phyloP scores from a whole-genome alignment of 106 monocot species.

The Acanthochlamys bracteata region DNA sequence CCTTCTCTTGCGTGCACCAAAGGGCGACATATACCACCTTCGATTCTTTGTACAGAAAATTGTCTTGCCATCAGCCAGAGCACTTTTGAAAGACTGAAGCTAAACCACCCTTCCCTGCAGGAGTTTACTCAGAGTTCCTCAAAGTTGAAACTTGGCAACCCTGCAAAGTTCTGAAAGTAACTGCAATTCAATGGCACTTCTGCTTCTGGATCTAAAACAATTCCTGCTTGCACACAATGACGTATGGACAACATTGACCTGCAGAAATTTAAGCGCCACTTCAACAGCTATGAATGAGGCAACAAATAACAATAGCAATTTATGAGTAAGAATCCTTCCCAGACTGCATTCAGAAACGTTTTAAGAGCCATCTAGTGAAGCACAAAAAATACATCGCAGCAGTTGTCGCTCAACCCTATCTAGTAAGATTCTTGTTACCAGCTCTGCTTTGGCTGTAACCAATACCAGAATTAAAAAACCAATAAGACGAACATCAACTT shows the following conservation, averaged over 20 bases:
- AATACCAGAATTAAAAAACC: too few relatives aligned
- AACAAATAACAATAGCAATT: too few relatives aligned
- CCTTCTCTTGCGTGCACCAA: slow-evolving; percentile 52
- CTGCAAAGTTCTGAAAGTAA: slow-evolving; percentile 43
- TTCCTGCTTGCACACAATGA: neutral
- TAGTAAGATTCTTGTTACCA: too few relatives aligned
- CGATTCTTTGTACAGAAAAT: slow-evolving; percentile 62
- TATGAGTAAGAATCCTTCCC: too few relatives aligned
- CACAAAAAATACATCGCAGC: too few relatives aligned
- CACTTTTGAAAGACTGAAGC: slow-evolving; percentile 58
- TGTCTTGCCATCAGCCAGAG: slow-evolving; percentile 45
- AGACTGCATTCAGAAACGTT: too few relatives aligned
- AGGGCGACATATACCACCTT: slow-evolving; percentile 30
- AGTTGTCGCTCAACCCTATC: too few relatives aligned
- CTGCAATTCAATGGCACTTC: slow-evolving; percentile 39
- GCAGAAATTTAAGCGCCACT: neutral
- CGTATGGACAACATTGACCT: too few relatives aligned
- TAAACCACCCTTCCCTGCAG: slow-evolving; percentile 48
- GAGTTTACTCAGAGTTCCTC: slow-evolving; percentile 17
- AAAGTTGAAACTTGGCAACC: slow-evolving; percentile 42
- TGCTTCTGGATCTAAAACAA: neutral
- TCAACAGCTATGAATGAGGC: too few relatives aligned
- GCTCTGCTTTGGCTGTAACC: too few relatives aligned
- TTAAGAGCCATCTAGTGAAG: too few relatives aligned
- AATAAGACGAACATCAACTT: too few relatives aligned